Evolutionary conservation across 768 basidiomycete species (phyloP).

Genomic region (Roridomyces roridus): DNA sequence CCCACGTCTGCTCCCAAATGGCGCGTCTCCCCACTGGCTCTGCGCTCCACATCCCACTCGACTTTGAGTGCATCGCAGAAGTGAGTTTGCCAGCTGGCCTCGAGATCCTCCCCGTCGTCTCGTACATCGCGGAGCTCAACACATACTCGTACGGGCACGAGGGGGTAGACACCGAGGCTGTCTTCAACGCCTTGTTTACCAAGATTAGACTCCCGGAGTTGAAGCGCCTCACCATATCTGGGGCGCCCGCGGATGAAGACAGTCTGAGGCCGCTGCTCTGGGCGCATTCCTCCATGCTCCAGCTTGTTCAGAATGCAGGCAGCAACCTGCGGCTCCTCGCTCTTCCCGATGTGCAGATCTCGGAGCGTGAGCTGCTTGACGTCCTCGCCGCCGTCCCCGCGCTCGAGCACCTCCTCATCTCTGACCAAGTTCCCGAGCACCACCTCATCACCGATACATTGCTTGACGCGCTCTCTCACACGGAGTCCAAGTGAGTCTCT

Average conservation of each 20-base stretch:
- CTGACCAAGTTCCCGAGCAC: not conserved
- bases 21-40: not conserved
- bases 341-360: not conserved
- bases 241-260: not conserved
- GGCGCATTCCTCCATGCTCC: not conserved
- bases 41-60: not conserved
- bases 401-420: not conserved
- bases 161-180: not conserved
- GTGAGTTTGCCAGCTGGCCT: not conserved
- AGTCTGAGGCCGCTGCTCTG: not conserved
- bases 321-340: not conserved
- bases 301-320: not conserved
- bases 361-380: not conserved
- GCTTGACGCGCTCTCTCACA: not conserved
- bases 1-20: not conserved
- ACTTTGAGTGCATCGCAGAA: not conserved
- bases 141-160: not conserved
- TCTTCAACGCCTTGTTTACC: not conserved
- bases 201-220: not conserved
- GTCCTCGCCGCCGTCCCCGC: not conserved
- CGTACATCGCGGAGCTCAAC: not conserved
- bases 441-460: conserved; percentile 5
- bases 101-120: not conserved
- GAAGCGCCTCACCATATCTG: not conserved
- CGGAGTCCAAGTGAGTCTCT: too few relatives aligned